Evolutionary conservation across 1,284 basidiomycete genomes (phyloP), one percentile per base, ranked within the genome.

Genomic region (Gymnopus androsaceus): DNA sequence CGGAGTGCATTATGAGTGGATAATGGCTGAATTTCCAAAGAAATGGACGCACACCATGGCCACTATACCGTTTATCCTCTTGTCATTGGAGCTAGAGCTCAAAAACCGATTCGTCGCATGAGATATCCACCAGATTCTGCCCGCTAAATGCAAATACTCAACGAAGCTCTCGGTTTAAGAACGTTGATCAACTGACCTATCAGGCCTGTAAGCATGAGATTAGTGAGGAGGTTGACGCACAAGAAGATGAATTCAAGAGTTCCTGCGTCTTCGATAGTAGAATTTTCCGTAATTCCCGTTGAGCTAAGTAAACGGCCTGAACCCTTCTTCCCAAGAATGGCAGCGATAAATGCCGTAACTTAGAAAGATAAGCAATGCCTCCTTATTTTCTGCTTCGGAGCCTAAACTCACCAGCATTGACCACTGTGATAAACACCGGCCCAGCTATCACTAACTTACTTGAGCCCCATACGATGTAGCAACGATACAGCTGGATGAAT

Each of bases 91-190:
- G 3, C n/a, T 21, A 33, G 30, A 6, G 4, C 45, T 28, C 45
- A 46, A 33, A 11, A 21, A n/a, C 21, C 15, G 45, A 15, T 19
- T 15, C 9, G 45, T 31, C 9, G 28, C 30, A 4, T 30, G 27
- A 12, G 30, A 28, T 31, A 51, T 51, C 49, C 49, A 51, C 36
- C 49, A 51, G 19, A 51, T 51, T 33, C 49, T 51, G 4, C 36
- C 49, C 14, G 49, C 49, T 51, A 11, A 15, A 51, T 14, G 3
- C 9, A 14, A 23, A 36, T 23, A 17, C 15, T 3, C 23, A 9
- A 17, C 17, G 25, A 23, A 40, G 25, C 14, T 5, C 25, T 4
- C 15, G 14, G 30, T 27, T 36, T 8, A 0, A 17, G 28, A 3
- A 49, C 4, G 11, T 3, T 2, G 8, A 17, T 17, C 5, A 17